These are phyloP conservation scores for Eimeria brunetti DNA, from an alignment of 169 alveolate species.

Conservation along the genomic window DNA sequence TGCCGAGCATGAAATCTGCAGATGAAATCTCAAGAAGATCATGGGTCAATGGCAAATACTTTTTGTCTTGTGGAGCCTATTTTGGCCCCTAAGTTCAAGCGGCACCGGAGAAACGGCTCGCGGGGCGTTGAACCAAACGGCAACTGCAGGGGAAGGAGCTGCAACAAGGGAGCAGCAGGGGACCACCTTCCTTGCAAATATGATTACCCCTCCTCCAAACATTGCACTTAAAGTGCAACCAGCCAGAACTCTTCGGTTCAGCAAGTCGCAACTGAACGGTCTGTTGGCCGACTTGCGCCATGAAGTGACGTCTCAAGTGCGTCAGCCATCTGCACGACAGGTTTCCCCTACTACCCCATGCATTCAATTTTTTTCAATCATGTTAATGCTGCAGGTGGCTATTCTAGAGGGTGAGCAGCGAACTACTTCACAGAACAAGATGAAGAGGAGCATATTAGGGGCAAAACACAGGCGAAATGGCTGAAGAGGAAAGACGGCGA, in stretches of 20 bases:
- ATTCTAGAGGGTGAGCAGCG: constrained; percentile 67
- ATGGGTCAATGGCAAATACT: neutral
- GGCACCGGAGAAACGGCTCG: constrained; percentile 11
- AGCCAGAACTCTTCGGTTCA: constrained; percentile 61
- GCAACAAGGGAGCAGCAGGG: neutral
- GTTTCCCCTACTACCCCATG: neutral
- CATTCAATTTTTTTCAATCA: neutral
- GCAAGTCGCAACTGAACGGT: constrained; percentile 63
- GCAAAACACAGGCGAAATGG: constrained; percentile 72
- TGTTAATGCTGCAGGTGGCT: constrained; percentile 38
- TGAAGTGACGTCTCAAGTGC: constrained; percentile 71
- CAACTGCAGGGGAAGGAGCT: neutral
- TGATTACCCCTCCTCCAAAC: constrained; percentile 48
- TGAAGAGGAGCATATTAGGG: neutral
- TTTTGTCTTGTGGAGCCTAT: neutral
- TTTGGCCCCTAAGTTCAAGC: neutral
- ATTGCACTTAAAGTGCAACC: constrained; percentile 77
- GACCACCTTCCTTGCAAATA: constrained; percentile 27
- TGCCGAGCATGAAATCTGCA: neutral
- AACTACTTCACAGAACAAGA: neutral
- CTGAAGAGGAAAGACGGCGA: constrained; percentile 63
- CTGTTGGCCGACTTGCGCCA: constrained; percentile 70
- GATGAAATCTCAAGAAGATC: neutral
- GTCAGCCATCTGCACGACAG: neutral
- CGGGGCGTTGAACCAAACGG: neutral